Conservation (phyloP, 2,329 filamentous ascomycete species). For the Dothiorella sarmentorum region DNA sequence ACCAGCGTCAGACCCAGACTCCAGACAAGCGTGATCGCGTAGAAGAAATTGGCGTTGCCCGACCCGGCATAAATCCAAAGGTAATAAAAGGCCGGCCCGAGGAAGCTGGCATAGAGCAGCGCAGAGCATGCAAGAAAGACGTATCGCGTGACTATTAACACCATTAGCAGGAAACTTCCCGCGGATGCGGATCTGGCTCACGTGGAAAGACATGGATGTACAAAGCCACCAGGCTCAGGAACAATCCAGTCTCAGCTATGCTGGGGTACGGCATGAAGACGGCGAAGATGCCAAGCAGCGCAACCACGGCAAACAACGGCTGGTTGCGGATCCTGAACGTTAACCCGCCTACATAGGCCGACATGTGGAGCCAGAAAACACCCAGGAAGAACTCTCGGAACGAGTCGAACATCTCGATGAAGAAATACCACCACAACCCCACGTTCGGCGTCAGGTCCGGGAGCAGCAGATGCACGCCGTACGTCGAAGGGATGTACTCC, state of each 20-base stretch:
- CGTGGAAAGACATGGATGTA: constrained; percentile 88
- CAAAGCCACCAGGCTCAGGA: constrained; percentile 75
- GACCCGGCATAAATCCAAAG: constrained; percentile 98
- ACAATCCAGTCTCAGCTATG: constrained; percentile 83
- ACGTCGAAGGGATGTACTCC: constrained; percentile 85
- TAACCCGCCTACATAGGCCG: constrained; percentile 82
- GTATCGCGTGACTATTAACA: constrained; percentile 73
- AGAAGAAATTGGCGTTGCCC: constrained; percentile 99
- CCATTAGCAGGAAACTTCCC: constrained; percentile 9
- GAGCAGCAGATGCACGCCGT: constrained; percentile 86
- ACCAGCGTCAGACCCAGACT: constrained; percentile 83
- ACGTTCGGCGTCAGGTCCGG: constrained; percentile 93
- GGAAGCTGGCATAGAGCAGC: constrained; percentile 79
- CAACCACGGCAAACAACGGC: constrained; percentile 78
- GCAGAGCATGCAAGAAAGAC: constrained; percentile 81
- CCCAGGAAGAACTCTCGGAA: constrained; percentile 96
- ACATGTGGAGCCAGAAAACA: constrained; percentile 95
- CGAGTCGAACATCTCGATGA: constrained; percentile 98
- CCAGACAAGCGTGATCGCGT: constrained; percentile 98
- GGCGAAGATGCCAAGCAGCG: constrained; percentile 84
- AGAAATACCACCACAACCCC: constrained; percentile 99
- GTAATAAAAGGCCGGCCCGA: constrained; percentile 94
- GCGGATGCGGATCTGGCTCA: constrained; percentile 41
- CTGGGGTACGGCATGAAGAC: constrained; percentile 98
- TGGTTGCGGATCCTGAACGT: constrained; percentile 79